A percentile compares a stretch with the other conserved stretches of the same genome.
Evolutionary conservation across 2,329 filamentous ascomycete species (phyloP).

Genomic region (Ceratocystis cubensis): DNA sequence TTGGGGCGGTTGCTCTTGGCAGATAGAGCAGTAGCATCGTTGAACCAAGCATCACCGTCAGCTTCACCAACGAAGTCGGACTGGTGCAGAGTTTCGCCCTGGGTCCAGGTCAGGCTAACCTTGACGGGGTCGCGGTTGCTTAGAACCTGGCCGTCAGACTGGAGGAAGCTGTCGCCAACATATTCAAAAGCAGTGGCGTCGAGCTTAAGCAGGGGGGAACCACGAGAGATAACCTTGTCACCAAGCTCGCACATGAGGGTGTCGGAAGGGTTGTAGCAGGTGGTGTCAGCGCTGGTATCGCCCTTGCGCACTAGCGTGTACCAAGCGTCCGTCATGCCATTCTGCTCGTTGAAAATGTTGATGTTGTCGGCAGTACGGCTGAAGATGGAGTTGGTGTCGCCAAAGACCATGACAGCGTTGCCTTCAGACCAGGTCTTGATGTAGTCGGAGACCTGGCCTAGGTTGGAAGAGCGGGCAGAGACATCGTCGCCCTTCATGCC

Average conservation of each 20-base stretch:
- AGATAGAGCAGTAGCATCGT: slow-evolving; percentile 35
- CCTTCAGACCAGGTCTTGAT: slow-evolving; percentile 44
- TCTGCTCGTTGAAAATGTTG: slow-evolving; percentile 36
- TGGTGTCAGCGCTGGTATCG: slow-evolving; percentile 32
- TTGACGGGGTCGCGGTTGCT: slow-evolving; percentile 53
- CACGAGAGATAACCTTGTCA: slow-evolving; percentile 53
- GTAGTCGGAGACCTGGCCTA: slow-evolving; percentile 46
- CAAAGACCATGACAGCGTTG: slow-evolving; percentile 51
- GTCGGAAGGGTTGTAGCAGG: slow-evolving; percentile 46
- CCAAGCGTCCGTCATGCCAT: slow-evolving; percentile 47
- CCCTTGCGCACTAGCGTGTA: slow-evolving; percentile 41
- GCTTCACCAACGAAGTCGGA: slow-evolving; percentile 37
- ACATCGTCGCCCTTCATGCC: slow-evolving; percentile 42
- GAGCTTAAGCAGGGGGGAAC: slow-evolving; percentile 35
- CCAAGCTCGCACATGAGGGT: slow-evolving; percentile 49
- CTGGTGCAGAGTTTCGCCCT: slow-evolving; percentile 31
- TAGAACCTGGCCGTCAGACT: slow-evolving; percentile 42
- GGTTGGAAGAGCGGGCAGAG: slow-evolving; percentile 43
- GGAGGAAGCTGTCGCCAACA: slow-evolving; percentile 43
- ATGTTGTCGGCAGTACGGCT: slow-evolving; percentile 46
- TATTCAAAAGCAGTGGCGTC: slow-evolving; percentile 42
- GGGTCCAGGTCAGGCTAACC: slow-evolving; percentile 39
- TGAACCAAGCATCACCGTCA: slow-evolving; percentile 41
- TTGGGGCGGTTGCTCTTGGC: slow-evolving; percentile 27
- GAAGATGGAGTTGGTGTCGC: slow-evolving; percentile 55